Evolutionary conservation across 2,329 filamentous ascomycete species (phyloP).

Genomic region (Colletotrichum destructivum): DNA sequence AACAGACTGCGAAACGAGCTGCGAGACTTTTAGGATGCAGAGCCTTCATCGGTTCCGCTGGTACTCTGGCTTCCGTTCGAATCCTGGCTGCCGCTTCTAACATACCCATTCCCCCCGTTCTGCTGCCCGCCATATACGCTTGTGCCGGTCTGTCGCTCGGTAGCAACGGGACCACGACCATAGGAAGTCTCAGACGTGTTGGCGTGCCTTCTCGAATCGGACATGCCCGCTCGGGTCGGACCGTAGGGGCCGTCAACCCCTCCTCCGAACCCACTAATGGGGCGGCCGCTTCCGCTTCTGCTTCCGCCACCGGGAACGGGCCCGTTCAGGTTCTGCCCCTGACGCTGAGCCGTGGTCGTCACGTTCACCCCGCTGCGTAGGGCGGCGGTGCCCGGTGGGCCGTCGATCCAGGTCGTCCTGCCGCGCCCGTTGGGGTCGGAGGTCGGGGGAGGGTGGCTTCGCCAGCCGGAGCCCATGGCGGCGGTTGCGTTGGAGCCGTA

Average conservation of each 20-base stretch:
- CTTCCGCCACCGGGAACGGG: neutral
- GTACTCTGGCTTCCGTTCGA: neutral
- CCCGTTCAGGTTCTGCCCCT: neutral
- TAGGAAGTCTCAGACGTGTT: neutral
- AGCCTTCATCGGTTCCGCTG: neutral
- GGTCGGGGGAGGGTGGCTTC: neutral
- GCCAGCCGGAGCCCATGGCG: constrained; percentile 1
- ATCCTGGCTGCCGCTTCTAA: neutral
- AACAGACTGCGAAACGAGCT: neutral
- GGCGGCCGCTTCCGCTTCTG: neutral
- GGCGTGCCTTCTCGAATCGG: neutral
- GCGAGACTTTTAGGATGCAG: neutral
- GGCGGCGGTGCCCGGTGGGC: neutral
- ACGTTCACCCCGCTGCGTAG: neutral
- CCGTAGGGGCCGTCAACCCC: neutral
- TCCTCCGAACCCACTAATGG: neutral
- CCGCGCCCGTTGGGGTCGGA: neutral
- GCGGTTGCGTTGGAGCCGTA: neutral
- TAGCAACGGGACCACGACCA: neutral
- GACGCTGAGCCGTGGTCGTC: neutral
- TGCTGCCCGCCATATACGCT: no score
- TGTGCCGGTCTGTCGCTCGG: no score
- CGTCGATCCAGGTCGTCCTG: constrained; percentile 2
- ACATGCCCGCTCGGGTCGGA: neutral
- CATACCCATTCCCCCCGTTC: no score